Evolutionary conservation across 2,329 filamentous ascomycete genomes (phyloP).

Genomic region (Scedosporium boydii): DNA sequence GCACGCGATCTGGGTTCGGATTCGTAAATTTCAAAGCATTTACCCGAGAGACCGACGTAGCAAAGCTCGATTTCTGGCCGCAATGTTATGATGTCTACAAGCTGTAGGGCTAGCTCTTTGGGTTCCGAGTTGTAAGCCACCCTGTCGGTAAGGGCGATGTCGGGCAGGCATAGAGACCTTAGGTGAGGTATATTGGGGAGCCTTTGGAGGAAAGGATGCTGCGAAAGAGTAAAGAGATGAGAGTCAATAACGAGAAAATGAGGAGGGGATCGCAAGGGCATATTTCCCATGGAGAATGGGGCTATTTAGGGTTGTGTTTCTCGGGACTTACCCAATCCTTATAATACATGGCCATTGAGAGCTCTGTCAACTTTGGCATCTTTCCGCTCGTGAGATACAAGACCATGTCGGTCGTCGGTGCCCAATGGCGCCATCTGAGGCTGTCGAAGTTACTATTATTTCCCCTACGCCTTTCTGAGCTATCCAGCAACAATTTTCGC

Average conservation of each 20-base stretch:
- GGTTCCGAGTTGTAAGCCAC: slow-evolving; percentile 39
- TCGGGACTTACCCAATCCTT: slow-evolving; percentile 61
- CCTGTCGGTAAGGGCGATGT: slow-evolving; percentile 53
- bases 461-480: slow-evolving; percentile 39
- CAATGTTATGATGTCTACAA: slow-evolving; percentile 69
- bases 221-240: not conserved
- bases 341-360: slow-evolving; percentile 64
- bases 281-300: not conserved
- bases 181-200: slow-evolving; percentile 63
- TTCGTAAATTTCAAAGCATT: slow-evolving; percentile 77
- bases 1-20: slow-evolving; percentile 33
- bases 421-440: slow-evolving; percentile 41
- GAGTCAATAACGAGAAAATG: slow-evolving; percentile 6
- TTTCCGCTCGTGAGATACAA: slow-evolving; percentile 67
- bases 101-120: slow-evolving; percentile 63
- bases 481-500: slow-evolving; percentile 65
- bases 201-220: slow-evolving; percentile 72
- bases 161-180: slow-evolving; percentile 60
- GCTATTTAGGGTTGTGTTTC: not conserved
- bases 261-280: slow-evolving; percentile 1
- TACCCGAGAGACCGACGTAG: slow-evolving; percentile 66
- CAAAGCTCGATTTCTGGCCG: slow-evolving; percentile 67
- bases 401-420: slow-evolving; percentile 58
- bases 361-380: slow-evolving; percentile 61
- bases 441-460: slow-evolving; percentile 7